These are phyloP conservation scores for Tetrahymena elliotti DNA, from an alignment of 73 alveolate genomes.

Conservation along the genomic window DNA sequence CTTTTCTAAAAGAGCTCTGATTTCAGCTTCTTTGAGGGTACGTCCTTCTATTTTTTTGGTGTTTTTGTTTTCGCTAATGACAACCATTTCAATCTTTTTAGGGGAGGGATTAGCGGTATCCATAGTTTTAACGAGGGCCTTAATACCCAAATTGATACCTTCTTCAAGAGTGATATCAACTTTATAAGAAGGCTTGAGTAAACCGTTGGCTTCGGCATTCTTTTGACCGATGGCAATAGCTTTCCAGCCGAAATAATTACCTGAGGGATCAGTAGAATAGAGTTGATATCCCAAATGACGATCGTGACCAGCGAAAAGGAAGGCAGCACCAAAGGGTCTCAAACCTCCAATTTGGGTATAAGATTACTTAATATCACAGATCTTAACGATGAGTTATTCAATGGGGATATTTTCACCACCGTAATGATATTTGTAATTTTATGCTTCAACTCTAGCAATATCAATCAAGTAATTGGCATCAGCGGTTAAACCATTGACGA, in stretches of 20 bases:
- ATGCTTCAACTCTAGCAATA: conserved; percentile 53
- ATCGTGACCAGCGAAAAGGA: conserved; percentile 66
- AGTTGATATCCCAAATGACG: conserved; percentile 57
- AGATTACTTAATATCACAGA: conserved; percentile 60
- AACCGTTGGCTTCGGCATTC: conserved; percentile 52
- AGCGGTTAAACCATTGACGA: conserved; percentile 61
- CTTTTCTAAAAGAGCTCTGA: conserved; percentile 6
- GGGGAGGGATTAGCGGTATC: conserved; percentile 72
- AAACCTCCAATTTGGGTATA: conserved; percentile 61
- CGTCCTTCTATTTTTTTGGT: conserved; percentile 25
- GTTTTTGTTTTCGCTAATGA: conserved; percentile 12
- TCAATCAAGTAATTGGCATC: conserved; percentile 69
- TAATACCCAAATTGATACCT: conserved; percentile 58
- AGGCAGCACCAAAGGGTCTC: conserved; percentile 68
- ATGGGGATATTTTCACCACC: conserved; percentile 47
- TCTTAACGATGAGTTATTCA: conserved; percentile 48
- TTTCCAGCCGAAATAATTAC: conserved; percentile 67
- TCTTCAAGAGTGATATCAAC: conserved; percentile 60
- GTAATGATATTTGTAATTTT: conserved; percentile 37
- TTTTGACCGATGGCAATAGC: conserved; percentile 71
- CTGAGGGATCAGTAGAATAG: conserved; percentile 64
- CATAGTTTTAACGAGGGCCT: conserved; percentile 67
- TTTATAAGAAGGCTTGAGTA: conserved; percentile 58
- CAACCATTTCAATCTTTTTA: conserved; percentile 41
- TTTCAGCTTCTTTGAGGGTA: conserved; percentile 30